Conservation (phyloP, 208 protist genomes). For the Porcisia hertigi region DNA sequence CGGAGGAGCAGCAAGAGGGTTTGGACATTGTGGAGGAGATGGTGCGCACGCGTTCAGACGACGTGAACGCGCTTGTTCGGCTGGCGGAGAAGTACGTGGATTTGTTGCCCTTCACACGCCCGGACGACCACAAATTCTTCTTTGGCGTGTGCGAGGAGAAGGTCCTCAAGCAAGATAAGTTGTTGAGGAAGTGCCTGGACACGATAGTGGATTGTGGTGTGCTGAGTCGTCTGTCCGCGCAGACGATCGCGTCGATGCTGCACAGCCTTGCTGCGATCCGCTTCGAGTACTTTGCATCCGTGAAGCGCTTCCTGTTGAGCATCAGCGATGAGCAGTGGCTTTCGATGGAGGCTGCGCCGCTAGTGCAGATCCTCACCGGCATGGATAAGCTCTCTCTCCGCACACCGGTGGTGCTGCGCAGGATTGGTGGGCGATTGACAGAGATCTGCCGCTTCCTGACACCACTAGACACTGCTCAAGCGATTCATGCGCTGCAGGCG, state of each 20-base stretch:
- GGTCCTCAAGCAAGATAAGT: conserved; percentile 82
- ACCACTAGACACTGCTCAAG: conserved; percentile 53
- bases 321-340: conserved; percentile 83
- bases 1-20: conserved; percentile 58
- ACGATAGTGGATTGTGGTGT: conserved; percentile 47
- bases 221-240: conserved; percentile 50
- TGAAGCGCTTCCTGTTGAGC: conserved; percentile 60
- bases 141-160: conserved; percentile 87
- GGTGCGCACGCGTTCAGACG: conserved; percentile 60
- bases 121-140: conserved; percentile 86
- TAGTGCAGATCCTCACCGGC: conserved; percentile 65
- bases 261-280: conserved; percentile 72
- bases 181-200: conserved; percentile 74
- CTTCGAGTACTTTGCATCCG: conserved; percentile 70
- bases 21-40: conserved; percentile 76
- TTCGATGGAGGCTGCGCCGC: conserved; percentile 68
- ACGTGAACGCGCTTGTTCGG: conserved; percentile 32
- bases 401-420: conserved; percentile 40
- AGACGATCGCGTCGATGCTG: conserved; percentile 71
- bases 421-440: conserved; percentile 45
- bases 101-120: conserved; percentile 55
- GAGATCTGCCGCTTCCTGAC: conserved; percentile 57
- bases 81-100: conserved; percentile 66
- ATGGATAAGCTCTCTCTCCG: conserved; percentile 68
- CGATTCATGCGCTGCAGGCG: conserved; percentile 68